Percentiles rank a stretch among this genome's conserved stretches.
These are phyloP conservation scores for Aspergillus aculeatinus DNA, from an alignment of 2,329 filamentous ascomycete species.

Conservation along the genomic window DNA sequence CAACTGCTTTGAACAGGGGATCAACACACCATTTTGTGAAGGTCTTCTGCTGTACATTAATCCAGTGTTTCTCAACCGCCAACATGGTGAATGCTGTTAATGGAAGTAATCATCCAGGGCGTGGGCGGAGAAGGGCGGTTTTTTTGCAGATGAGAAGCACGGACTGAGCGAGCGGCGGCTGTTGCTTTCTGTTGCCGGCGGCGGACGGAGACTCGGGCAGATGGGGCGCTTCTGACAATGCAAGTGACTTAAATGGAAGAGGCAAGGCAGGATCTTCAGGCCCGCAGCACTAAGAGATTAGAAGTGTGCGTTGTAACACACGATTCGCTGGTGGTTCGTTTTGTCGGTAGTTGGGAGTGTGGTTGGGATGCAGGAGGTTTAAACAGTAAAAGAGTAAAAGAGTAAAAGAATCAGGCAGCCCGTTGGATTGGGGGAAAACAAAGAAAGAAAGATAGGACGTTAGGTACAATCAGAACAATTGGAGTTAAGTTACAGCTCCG, in stretches of 20 bases:
- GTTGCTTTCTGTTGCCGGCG: constrained; percentile 1
- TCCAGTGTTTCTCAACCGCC: constrained; percentile 61
- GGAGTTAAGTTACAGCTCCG: not conserved
- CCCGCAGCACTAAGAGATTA: constrained; percentile 2
- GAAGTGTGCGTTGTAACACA: not conserved
- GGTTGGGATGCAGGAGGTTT: not conserved
- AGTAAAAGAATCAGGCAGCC: not conserved
- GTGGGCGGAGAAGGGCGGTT: constrained; percentile 11
- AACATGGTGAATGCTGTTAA: constrained; percentile 39
- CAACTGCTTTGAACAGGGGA: not conserved
- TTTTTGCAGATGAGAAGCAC: constrained; percentile 1
- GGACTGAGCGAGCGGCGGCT: constrained; percentile 6
- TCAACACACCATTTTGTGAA: constrained; percentile 88
- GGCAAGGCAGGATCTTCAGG: constrained; percentile 23
- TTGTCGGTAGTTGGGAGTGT: not conserved
- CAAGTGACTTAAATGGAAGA: constrained; percentile 15
- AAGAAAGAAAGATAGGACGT: not conserved
- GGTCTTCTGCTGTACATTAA: constrained; percentile 92
- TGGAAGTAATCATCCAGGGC: constrained; percentile 32
- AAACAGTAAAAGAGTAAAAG: not conserved
- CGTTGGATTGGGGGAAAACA: not conserved
- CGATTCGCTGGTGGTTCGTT: constrained; percentile 2
- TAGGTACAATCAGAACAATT: too few relatives aligned
- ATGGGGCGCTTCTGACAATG: not conserved
- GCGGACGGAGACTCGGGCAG: not conserved